Evolutionary conservation across 495 filamentous ascomycete species (phyloP), one percentile per base, ranked within the genome.

Genomic region (Penicillium nucicola): DNA sequence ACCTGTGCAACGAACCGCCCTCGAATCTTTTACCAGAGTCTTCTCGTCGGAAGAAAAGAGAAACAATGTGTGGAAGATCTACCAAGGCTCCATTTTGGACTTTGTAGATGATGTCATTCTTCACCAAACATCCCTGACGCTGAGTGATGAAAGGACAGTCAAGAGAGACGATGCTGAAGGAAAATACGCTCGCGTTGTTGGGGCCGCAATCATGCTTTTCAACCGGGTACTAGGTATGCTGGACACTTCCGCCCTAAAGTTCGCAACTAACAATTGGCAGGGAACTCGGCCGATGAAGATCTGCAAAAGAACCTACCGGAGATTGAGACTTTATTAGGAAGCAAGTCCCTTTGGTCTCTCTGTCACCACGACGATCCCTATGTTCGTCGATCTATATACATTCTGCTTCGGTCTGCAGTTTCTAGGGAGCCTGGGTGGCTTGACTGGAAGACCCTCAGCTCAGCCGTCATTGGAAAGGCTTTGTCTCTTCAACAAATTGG

Each of bases 71-170:
- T 90, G 89, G 83, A 88, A 77, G 62, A 76, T 84, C 31, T 96
- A 87, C 56, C 86, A 92, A 55, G 63, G 65, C 11, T 77, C 83
- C 9, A 89, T 95, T 33, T 69, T 97, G 40, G 83, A 91, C 17
- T 96, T 88, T 67, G 88, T 89, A 35, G 80, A 77, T 33, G 82
- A 88, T 68, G 88, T 89, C 14, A 76, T 92, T 28, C 62, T 80
- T 43, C 80, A 85, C 39, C 92, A 99, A 67, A 90, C 85, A 2
- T 67, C 83, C 2, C 74, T 83, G 20, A 93, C 90, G 0, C 72
- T 99, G 39, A 96, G 91, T 61, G 95, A 97, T 64, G 86, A 92
- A 66, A 80, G 91, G 44, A 88, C 83, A 5, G 84, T 87, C 22
- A 92, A 84, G 50, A 73, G 85, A 10, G 92, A 97, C 56, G 93